These are phyloP conservation scores for Malania oleifera DNA, from an alignment of 164 flowering plant species.

Conservation along the genomic window DNA sequence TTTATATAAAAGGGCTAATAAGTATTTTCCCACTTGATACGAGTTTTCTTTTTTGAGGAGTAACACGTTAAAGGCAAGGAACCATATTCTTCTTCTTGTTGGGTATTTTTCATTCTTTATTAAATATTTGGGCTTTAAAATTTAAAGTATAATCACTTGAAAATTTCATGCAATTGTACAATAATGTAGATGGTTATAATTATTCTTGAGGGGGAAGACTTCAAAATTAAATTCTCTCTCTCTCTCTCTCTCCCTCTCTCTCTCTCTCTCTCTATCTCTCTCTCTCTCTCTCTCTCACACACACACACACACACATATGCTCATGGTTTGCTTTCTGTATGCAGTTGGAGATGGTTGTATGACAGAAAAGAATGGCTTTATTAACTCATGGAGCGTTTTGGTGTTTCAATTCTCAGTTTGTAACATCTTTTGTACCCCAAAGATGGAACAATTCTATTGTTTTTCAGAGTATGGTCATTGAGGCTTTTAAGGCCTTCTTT, in stretches of 20 bases:
- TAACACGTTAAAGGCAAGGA: too few species aligned
- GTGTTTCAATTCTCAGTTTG: not conserved
- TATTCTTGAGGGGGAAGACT: not conserved
- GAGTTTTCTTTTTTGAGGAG: too few species aligned
- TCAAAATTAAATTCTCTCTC: not conserved
- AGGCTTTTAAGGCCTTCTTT: not conserved
- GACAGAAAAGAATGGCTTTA: conserved; percentile 62
- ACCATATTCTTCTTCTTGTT: too few species aligned
- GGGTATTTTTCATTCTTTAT: too few species aligned
- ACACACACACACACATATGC: not conserved
- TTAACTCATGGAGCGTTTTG: conserved; percentile 16
- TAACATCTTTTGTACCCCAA: not conserved
- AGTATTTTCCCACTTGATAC: too few species aligned
- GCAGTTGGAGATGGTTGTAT: conserved; percentile 88
- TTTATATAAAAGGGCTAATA: too few species aligned
- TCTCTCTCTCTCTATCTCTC: not conserved
- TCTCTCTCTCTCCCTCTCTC: not conserved
- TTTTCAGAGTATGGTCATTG: not conserved
- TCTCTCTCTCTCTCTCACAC: too few species aligned
- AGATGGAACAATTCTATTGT: conserved; percentile 11
- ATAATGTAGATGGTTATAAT: too few species aligned
- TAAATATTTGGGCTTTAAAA: too few species aligned
- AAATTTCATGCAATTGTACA: too few species aligned
- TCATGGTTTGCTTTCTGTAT: conserved; percentile 10
- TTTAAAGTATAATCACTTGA: too few species aligned